Evolutionary conservation across 768 basidiomycete species (phyloP), one percentile per base, ranked within the genome.

Genomic region (Lentinula lateritia): DNA sequence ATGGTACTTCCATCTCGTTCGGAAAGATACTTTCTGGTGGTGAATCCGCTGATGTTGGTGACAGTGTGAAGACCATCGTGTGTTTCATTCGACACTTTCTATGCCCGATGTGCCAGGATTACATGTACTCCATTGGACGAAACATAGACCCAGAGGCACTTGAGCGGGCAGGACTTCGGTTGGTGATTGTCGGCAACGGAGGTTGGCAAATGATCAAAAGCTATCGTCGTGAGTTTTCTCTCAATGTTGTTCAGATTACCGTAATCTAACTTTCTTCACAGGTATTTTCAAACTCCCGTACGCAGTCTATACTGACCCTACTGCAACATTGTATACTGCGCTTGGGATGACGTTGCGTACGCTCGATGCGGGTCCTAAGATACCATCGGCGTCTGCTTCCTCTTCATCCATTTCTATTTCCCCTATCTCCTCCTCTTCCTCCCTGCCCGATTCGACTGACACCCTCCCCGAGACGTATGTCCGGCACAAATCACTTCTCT

Each of bases 71-170:
- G 69, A 85, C 83, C 0, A 78, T 88, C 55, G 83, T 87, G 35
- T 71, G 87, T 52, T 90, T 90, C 72, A 86, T 91, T 60, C 72
- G 89, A 59, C 85, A 87, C 69, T 88, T 88, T 71, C 81, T 80
- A 83, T 89, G 86, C 65, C 82, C 85, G 0, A 73, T 82, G 28
- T 86, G 86, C 67, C 85, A 87, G 63, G 88, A 90, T 67, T 90
- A 89, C 66, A 83, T 90, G 78, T 79, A 81, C 58, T 83, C 83
- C 45, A 76, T 90, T 64, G 70, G 82, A 63, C 72, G 74, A 6
- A 78, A 81, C 50, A 77, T 86, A 12, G 73, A 83, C 36, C 73
- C 76, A 3, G 77, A 74, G 52, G 75, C 76, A 6, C 76, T 90
- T 23, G 73, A 77, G 61, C 71, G 73, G 50, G 78, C 81, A 28